A percentile compares a stretch with the other conserved stretches of the same genome.
Conservation (phyloP, 2,329 filamentous ascomycete species). For the Cercospora sp. region DNA sequence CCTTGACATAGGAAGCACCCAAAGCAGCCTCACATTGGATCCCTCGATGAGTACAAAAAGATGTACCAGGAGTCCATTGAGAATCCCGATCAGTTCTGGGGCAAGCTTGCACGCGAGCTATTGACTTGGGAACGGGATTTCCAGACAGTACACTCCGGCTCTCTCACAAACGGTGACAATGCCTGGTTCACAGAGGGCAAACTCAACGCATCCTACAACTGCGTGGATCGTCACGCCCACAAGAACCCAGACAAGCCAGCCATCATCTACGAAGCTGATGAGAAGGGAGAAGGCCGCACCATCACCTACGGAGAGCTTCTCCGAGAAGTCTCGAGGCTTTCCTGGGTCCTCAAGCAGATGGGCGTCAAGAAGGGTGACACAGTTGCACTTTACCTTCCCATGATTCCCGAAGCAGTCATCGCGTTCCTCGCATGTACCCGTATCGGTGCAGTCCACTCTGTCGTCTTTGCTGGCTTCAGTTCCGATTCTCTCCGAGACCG, state of each 20-base stretch:
- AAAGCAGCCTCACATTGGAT: conserved; percentile 59
- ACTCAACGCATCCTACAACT: conserved; percentile 96
- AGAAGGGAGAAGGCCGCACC: conserved; percentile 79
- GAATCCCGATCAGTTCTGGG: conserved; percentile 89
- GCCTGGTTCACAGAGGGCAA: conserved; percentile 94
- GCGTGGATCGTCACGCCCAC: conserved; percentile 93
- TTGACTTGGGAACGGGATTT: conserved; percentile 91
- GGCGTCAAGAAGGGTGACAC: conserved; percentile 97
- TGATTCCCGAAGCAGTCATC: conserved; percentile 95
- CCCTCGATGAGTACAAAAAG: conserved; percentile 62
- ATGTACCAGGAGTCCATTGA: conserved; percentile 82
- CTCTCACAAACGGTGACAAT: conserved; percentile 74
- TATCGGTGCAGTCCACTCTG: conserved; percentile 94
- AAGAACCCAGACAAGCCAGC: conserved; percentile 90
- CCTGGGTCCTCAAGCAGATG: conserved; percentile 89
- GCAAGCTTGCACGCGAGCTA: conserved; percentile 77
- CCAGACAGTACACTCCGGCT: conserved; percentile 79
- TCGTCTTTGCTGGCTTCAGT: conserved; percentile 97
- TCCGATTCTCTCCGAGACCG: conserved; percentile 94
- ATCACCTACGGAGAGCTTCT: conserved; percentile 93
- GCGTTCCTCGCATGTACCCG: conserved; percentile 87
- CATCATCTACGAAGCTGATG: conserved; percentile 98
- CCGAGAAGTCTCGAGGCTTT: conserved; percentile 82
- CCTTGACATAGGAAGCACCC: conserved; percentile 56
- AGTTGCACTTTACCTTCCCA: conserved; percentile 94